Evolutionary conservation across 2,329 filamentous ascomycete species (phyloP).

Genomic region (Fusarium udum): DNA sequence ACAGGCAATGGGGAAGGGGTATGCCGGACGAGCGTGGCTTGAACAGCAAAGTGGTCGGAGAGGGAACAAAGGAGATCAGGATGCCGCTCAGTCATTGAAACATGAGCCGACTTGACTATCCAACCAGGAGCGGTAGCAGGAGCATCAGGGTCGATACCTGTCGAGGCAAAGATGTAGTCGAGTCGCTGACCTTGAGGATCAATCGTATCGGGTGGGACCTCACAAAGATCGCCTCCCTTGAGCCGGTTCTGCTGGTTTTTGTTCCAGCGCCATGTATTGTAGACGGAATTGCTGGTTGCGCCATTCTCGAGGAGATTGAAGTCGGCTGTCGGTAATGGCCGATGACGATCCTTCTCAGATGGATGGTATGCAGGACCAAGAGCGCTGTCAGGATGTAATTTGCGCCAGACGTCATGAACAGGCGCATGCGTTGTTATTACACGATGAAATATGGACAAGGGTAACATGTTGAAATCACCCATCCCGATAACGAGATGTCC

Average conservation of each 20-base stretch:
- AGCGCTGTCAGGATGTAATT: slow-evolving; percentile 84
- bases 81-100: slow-evolving; percentile 85
- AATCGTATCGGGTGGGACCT: slow-evolving; percentile 69
- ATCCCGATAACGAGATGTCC: slow-evolving; percentile 86
- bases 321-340: slow-evolving; percentile 76
- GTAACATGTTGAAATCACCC: slow-evolving; percentile 98
- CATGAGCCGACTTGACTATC: slow-evolving; percentile 74
- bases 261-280: slow-evolving; percentile 95
- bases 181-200: slow-evolving; percentile 86
- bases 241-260: slow-evolving; percentile 74
- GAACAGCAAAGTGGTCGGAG: slow-evolving; percentile 94
- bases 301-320: slow-evolving; percentile 85
- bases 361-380: slow-evolving; percentile 76
- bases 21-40: slow-evolving; percentile 74
- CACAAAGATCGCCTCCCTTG: slow-evolving; percentile 64
- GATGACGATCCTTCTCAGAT: slow-evolving; percentile 71
- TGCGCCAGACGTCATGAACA: slow-evolving; percentile 85
- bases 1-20: slow-evolving; percentile 39
- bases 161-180: slow-evolving; percentile 91
- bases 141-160: slow-evolving; percentile 53
- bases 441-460: slow-evolving; percentile 82
- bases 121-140: slow-evolving; percentile 58
- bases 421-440: slow-evolving; percentile 82
- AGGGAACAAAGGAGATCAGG: slow-evolving; percentile 84
- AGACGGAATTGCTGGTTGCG: slow-evolving; percentile 82